A percentile compares a stretch with the other conserved stretches of the same genome.
phyloP scores from a whole-genome alignment of 345 rosid species.

The Aquilaria sinensis region DNA sequence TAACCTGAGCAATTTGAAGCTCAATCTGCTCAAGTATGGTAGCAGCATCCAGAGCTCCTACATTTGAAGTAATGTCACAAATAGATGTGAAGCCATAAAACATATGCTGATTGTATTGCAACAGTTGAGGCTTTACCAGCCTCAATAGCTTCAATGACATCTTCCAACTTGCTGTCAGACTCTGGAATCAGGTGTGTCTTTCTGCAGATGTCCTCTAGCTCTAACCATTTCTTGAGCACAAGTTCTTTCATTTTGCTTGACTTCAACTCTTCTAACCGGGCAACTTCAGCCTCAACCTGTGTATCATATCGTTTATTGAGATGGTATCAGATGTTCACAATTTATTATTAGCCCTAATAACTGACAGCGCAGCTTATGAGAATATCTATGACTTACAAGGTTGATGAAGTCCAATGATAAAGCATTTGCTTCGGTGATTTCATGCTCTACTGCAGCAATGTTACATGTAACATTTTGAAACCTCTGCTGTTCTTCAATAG shows the following conservation, averaged over 20 bases:
- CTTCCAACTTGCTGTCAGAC: slow-evolving; percentile 50
- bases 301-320: slow-evolving; percentile 15
- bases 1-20: slow-evolving; percentile 68
- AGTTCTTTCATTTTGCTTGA: slow-evolving; percentile 97
- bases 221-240: slow-evolving; percentile 83
- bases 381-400: slow-evolving; percentile 45
- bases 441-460: slow-evolving; percentile 92
- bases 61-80: slow-evolving; percentile 6
- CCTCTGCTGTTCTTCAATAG: slow-evolving; percentile 86
- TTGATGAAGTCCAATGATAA: slow-evolving; percentile 77
- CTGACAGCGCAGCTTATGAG: slow-evolving; percentile 1
- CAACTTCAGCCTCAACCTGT: slow-evolving; percentile 90
- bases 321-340: not conserved
- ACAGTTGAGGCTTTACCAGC: slow-evolving; percentile 41
- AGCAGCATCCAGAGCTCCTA: slow-evolving; percentile 66
- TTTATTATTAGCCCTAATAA: not conserved
- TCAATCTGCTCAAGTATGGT: slow-evolving; percentile 73
- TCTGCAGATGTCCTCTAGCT: slow-evolving; percentile 85
- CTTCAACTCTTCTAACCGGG: slow-evolving; percentile 78
- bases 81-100: not conserved
- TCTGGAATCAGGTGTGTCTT: slow-evolving; percentile 80
- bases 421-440: slow-evolving; percentile 78
- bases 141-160: slow-evolving; percentile 66
- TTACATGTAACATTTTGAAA: slow-evolving; percentile 88
- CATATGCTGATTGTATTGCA: too few species aligned